Base-by-base conservation (phyloP, 2,329 filamentous ascomycete genomes). In the Penicillium sp. region DNA sequence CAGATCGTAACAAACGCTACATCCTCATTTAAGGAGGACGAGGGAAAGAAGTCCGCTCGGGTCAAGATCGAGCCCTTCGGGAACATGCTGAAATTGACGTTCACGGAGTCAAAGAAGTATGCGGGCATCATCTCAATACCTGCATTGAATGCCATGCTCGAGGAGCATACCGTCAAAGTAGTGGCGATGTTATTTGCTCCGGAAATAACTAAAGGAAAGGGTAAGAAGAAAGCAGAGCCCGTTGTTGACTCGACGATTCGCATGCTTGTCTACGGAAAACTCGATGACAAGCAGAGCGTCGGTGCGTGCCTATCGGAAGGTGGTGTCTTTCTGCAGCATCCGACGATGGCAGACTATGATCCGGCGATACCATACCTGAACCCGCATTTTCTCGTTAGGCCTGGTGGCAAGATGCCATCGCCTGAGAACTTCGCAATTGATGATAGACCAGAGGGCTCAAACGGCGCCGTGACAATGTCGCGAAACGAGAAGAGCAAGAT, bases 281-380 rank as follows among this genome's bases (percentile, higher is more conserved):
- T 13, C 1, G 13, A 44, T 3, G 49, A 60, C 31, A 60, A 47
- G 45, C 8, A 56, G 5, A 15, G 15, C 30, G 29, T 60, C 44
- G 58, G 41, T 29, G 51, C 44, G 5, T 44, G 6, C 11, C 51
- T 60, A 8, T 41, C 51, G 1, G 52, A 41, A 3, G 45, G 23
- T 13, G 52, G 30, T 26, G 46, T 56, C 21, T 56, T 56, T 41
- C 35, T 61, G 46, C 58, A 61, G 8, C 58, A 61, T n/a, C 58
- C 58, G 5, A 46, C 21, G 2, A 17, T 19, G n/a, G 30, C 31
- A 17, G 41, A 48, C 15, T 44, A 38, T 23, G 46, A 56, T 7
- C 46, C 15, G 15, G 0, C 7, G 8, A 31, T 61, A 11, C 26
- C 29, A 17, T 61, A 61, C 23, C 5, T 56, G 4, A 61, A 61